phyloP scores from a whole-genome alignment of 176 grass and related monocot species.

The Neostapfia colusana region DNA sequence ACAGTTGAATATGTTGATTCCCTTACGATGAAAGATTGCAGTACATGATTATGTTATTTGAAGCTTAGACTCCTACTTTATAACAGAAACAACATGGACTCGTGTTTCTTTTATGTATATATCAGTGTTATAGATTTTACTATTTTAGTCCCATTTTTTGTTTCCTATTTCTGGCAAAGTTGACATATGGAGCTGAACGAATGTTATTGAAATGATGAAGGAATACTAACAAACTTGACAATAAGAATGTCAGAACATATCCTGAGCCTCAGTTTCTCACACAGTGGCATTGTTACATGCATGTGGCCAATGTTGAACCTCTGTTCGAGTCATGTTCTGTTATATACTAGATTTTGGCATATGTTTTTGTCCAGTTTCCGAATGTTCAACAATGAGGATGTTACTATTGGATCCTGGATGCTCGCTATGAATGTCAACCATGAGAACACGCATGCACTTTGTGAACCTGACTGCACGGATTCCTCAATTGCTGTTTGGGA shows the following conservation, averaged over 20 bases:
- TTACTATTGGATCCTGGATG: conserved; percentile 98
- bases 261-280: background rate
- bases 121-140: conserved; percentile 16
- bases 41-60: background rate
- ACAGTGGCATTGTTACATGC: background rate
- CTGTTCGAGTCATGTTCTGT: background rate
- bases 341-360: conserved; percentile 6
- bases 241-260: background rate
- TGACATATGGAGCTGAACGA: background rate
- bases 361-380: conserved; percentile 69
- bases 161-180: background rate
- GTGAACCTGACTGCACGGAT: conserved; percentile 67
- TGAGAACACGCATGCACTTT: conserved; percentile 80
- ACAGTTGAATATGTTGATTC: conserved; percentile 8
- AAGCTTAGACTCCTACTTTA: background rate
- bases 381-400: conserved; percentile 99
- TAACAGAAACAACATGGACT: background rate
- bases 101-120: conserved; percentile 9
- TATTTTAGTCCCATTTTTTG: background rate
- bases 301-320: background rate
- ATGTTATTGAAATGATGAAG: background rate
- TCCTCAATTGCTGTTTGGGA: conserved; percentile 98
- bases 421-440: conserved; percentile 98
- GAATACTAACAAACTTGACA: background rate
- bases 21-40: background rate